Evolutionary conservation across 2,329 filamentous ascomycete species (phyloP), one percentile per base, ranked within the genome.

Genomic region (Camptophora hylomeconis): DNA sequence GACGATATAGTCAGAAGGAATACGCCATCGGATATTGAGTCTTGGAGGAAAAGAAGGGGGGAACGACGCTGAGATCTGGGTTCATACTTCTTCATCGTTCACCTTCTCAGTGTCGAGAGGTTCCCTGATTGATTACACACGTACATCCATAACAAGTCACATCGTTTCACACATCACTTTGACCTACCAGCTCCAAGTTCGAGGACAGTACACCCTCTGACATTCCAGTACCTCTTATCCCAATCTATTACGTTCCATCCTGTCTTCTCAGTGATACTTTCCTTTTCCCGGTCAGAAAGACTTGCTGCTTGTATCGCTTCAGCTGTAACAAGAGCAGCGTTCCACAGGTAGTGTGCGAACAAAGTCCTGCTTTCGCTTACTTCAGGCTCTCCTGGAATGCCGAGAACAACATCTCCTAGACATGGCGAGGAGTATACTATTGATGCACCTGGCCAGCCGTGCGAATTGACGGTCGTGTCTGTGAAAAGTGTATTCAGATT

Each of bases 291-390:
- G 11, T 24, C 25, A 22, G 36, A 28, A n/a, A 13, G 33, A 32
- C 40, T 41, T 5, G 50, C 54, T 24, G 41, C 36, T 39, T 59
- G 57, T 3, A 62, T 44, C 2, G 49, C 50, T 36, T 58, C 56
- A 4, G 58, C 56, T 20, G 57, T 46, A n/a, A 61, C 49, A 41
- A 60, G 46, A 1, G 45, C 54, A 2, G 67, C 61, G 45, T 69
- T 72, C 69, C 69, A 73, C 15, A 73, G 44, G 40, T 71, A 65
- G 48, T 74, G 69, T 18, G 67, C 67, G 50, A 70, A 72, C 19
- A 72, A 58, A 27, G 50, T 52, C 28, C 69, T 41, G 21, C 62
- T 58, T 28, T 61, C 56, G 30, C 72, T 63, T 25, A 57, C 53
- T 20, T 53, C 50, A 1, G 65, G 60, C 32, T 60, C 56, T 19